These are phyloP conservation scores for Epicoccum sorghinum DNA, from an alignment of 2,329 filamentous ascomycete species.

Conservation along the genomic window DNA sequence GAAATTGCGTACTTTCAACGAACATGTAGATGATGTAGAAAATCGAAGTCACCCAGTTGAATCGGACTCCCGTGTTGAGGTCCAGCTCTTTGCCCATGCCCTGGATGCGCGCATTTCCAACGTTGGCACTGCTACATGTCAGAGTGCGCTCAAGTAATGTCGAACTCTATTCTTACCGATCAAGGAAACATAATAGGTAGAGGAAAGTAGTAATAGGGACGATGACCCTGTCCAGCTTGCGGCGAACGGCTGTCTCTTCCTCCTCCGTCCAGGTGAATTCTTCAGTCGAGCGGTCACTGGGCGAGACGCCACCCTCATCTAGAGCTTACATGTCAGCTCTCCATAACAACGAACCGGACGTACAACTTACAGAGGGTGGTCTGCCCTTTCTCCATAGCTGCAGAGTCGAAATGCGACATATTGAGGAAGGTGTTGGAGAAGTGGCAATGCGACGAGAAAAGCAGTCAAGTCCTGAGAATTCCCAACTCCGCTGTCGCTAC, in stretches of 20 bases:
- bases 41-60: slow-evolving; percentile 64
- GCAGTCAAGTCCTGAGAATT: slow-evolving; percentile 1
- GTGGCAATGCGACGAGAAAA: not conserved
- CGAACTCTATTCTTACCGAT: slow-evolving; percentile 35
- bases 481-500: slow-evolving; percentile 3
- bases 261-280: slow-evolving; percentile 57
- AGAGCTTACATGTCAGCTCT: not conserved
- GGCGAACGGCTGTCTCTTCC: slow-evolving; percentile 58
- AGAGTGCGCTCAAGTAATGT: slow-evolving; percentile 1
- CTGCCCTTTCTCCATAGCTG: slow-evolving; percentile 8
- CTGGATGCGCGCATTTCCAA: slow-evolving; percentile 63
- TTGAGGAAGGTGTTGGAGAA: not conserved
- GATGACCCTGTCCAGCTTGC: slow-evolving; percentile 60
- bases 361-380: slow-evolving; percentile 7
- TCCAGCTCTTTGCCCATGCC: slow-evolving; percentile 58
- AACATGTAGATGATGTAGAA: slow-evolving; percentile 65
- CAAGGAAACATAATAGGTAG: slow-evolving; percentile 61
- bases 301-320: slow-evolving; percentile 13
- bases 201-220: slow-evolving; percentile 60
- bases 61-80: slow-evolving; percentile 54
- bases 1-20: slow-evolving; percentile 48
- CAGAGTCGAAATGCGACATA: slow-evolving; percentile 1
- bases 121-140: slow-evolving; percentile 44
- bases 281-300: slow-evolving; percentile 38
- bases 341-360: not conserved